A percentile compares a stretch with the other conserved stretches of the same genome.
Conservation (phyloP, 345 rosid species). For the Eutrema yunnanense region DNA sequence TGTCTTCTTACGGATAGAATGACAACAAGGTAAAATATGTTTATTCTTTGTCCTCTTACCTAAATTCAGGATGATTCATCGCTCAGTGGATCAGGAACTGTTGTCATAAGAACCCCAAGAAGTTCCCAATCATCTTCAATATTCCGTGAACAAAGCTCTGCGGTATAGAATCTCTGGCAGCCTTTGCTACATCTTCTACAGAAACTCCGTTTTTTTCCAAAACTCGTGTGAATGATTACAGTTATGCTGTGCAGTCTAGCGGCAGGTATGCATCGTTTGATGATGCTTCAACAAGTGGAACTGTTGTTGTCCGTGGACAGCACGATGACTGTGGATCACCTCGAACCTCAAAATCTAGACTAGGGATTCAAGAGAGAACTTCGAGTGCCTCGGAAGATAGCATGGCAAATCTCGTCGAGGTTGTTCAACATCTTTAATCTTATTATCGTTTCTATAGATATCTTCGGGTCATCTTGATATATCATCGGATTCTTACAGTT, state of each 20-base stretch:
- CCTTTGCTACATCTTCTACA: not conserved
- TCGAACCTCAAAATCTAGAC: constrained; percentile 81
- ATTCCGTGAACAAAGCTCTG: constrained; percentile 49
- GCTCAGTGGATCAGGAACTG: constrained; percentile 73
- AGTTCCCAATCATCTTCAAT: constrained; percentile 57
- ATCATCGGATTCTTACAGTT: not conserved
- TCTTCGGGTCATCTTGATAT: not conserved
- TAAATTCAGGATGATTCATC: constrained; percentile 63
- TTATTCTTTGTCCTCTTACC: constrained; percentile 19
- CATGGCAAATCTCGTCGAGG: constrained; percentile 81
- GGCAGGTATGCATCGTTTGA: constrained; percentile 46
- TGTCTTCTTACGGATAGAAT: not conserved
- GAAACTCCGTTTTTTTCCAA: not conserved
- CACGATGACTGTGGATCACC: constrained; percentile 75
- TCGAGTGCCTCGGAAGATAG: constrained; percentile 92
- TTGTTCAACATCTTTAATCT: constrained; percentile 7
- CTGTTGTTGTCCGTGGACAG: constrained; percentile 77
- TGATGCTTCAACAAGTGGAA: constrained; percentile 87
- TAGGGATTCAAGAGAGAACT: constrained; percentile 72
- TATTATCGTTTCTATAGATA: not conserved
- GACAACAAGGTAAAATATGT: not conserved
- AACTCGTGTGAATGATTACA: constrained; percentile 20
- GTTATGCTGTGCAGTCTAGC: constrained; percentile 61
- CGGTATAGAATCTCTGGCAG: constrained; percentile 36
- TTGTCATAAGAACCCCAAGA: constrained; percentile 66